These are phyloP conservation scores for Hemisphaericaspora lyxosophila DNA, from an alignment of 1,139 yeast species.

Conservation along the genomic window DNA sequence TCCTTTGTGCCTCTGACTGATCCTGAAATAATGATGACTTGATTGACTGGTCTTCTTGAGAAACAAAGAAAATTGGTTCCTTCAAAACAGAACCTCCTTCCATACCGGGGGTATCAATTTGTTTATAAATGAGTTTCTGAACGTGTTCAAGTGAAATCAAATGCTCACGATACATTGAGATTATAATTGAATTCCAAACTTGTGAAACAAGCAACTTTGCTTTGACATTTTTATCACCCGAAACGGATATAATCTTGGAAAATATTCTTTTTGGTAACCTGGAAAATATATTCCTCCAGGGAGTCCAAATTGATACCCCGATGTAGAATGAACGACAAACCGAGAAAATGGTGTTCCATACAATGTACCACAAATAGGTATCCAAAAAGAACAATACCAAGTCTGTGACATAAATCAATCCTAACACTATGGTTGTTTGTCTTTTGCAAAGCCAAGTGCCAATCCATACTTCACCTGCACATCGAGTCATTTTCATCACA, in stretches of 20 bases:
- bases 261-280: constrained; percentile 51
- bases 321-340: constrained; percentile 48
- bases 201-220: constrained; percentile 43
- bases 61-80: constrained; percentile 51
- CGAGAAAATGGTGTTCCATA: constrained; percentile 53
- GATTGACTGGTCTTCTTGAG: constrained; percentile 50
- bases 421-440: constrained; percentile 42
- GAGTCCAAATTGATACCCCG: constrained; percentile 58
- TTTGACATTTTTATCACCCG: constrained; percentile 28
- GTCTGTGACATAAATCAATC: constrained; percentile 40
- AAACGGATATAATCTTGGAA: constrained; percentile 41
- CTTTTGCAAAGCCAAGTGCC: constrained; percentile 39
- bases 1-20: constrained; percentile 48
- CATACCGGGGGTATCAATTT: constrained; percentile 24
- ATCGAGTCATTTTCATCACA: constrained; percentile 36
- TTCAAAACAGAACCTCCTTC: constrained; percentile 29
- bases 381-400: constrained; percentile 51
- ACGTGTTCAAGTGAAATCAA: constrained; percentile 50
- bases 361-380: constrained; percentile 56
- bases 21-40: constrained; percentile 33
- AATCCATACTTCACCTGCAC: constrained; percentile 46
- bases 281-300: constrained; percentile 56
- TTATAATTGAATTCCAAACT: constrained; percentile 54
- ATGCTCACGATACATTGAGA: constrained; percentile 60
- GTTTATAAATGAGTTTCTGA: constrained; percentile 46